Base-by-base conservation (phyloP, 139 green algal species). In the Tetratostichococcus sp. region DNA sequence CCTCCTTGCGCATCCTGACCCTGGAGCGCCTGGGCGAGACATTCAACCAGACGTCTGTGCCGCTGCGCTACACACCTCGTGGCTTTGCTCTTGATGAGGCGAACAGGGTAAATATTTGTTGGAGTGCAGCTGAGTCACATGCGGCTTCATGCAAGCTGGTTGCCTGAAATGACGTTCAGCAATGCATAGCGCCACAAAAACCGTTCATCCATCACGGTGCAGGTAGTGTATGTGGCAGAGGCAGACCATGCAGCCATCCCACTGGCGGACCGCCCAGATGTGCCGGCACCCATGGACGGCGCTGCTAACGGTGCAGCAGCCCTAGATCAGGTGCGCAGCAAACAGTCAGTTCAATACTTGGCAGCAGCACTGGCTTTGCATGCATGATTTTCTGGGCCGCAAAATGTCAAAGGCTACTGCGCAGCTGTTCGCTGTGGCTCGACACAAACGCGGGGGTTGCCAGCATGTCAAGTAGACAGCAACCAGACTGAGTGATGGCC, bases 51-150 rank as follows among this genome's bases (percentile, higher is more conserved):
- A 71, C 80, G 65, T 70, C 77, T 23, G 26, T 83, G 43, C 87
- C 86, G 35, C 86, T 99, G 83, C 87, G 91, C 35, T 99, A 99
- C 91, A 99, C 96, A 5, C 96, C 96, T 14, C 88, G 96, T 30
- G 85, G 88, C 31, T 87, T 98, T 70, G 76, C 92, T 3, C 84
- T 98, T 21, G 86, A 98, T 77, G 88, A 89, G 16, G 83, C 93
- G 30, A 67, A 82, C 75, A 86, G 88, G 75, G 85, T 84, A 28
- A 4, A 50, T 26, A 26, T 62, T 62, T 62, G 2, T 26, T 25
- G 17, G 22, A 26, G 17, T 23, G 50, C 19, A 17, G 39, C 8
- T 8, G 8, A 22, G 8, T 50, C 39, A 50, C 8, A 50, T 50
- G 8, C 14, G 8, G 39, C n/a, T n/a, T n/a, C n/a, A n/a, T n/a